Evolutionary conservation across 805 yeast genomes (phyloP), one percentile per base, ranked within the genome.

Genomic region (Kuraishia molischiana): DNA sequence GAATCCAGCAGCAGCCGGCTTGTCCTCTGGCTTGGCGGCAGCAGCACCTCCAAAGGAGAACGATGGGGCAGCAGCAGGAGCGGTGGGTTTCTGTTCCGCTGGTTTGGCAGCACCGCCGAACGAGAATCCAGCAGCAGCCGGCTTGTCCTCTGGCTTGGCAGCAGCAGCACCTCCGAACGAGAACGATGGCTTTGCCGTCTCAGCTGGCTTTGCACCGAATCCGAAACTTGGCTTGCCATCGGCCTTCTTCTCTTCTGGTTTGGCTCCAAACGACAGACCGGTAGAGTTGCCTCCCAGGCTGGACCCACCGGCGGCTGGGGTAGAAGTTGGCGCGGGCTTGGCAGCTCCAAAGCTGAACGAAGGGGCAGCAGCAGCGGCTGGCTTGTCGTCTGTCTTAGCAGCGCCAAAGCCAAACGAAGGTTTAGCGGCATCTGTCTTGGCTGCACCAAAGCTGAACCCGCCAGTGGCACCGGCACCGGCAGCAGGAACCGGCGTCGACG

Each of bases 281-380:
- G 33, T 30, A 29, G 39, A 34, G 19, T n/a, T n/a, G n/a, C 22
- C n/a, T n/a, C n/a, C n/a, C n/a, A n/a, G n/a, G n/a, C n/a, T n/a
- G n/a, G n/a, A n/a, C n/a, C n/a, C n/a, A 24, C 17, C 29, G n/a
- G 22, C 24, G 5, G 14, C 14, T 17, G 19, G 38, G 26, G 24
- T 22, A 19, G 18, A 13, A 31, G 11, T 36, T 15, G 19, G 30
- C 19, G 32, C 40, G 19, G 22, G 26, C n/a, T 29, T 32, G 5
- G 42, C 17, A 15, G 38, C 38, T 5, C 50, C 50, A 38, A 46
- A 46, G 20, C 42, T 40, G 39, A 46, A 46, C 19, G 42, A 39
- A 41, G 41, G 39, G 21, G 34, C 35, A 35, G 28, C 29, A 35
- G 29, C 28, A 38, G 37, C 11, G 11, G 35, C 15, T 10, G 26